These are phyloP conservation scores for Powellomyces hirtus DNA, from an alignment of 192 early-diverging fungal genomes.

Conservation along the genomic window DNA sequence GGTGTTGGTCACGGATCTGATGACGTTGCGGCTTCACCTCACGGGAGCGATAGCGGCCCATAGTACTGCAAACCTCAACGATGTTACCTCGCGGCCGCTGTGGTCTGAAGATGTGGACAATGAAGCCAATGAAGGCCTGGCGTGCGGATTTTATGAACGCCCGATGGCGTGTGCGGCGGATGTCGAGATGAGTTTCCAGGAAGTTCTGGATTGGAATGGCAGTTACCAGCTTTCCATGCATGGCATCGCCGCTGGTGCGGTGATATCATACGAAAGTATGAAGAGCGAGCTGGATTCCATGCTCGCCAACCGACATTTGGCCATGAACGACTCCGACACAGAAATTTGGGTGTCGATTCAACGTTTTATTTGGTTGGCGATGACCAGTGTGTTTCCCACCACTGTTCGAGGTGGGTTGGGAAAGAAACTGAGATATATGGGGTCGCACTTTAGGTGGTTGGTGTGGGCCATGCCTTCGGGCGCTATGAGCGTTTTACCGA, in stretches of 20 bases:
- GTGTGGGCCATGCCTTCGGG: background rate
- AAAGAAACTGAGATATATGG: background rate
- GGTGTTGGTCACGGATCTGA: slow-evolving; percentile 10
- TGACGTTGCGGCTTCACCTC: background rate
- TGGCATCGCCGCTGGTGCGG: background rate
- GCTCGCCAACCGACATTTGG: slow-evolving; percentile 18
- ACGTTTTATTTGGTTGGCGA: slow-evolving; percentile 5
- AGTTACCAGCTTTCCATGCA: background rate
- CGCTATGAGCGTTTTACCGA: background rate
- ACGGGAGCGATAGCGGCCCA: no score
- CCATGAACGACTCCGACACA: slow-evolving; percentile 15
- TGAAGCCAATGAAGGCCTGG: background rate
- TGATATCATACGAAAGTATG: slow-evolving; percentile 8
- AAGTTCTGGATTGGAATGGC: slow-evolving; percentile 17
- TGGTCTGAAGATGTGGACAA: background rate
- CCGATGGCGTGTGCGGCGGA: background rate
- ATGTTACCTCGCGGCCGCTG: no score
- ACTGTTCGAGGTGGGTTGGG: background rate
- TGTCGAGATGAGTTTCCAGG: slow-evolving; percentile 17
- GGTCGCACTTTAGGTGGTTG: slow-evolving; percentile 1
- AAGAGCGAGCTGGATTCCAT: slow-evolving; percentile 6
- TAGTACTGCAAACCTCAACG: no score
- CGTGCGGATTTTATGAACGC: background rate
- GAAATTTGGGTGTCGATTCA: slow-evolving; percentile 6
- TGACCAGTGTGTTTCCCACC: background rate